These are phyloP conservation scores for Saturnispora diversa DNA, from an alignment of 805 yeast genomes.

Conservation along the genomic window DNA sequence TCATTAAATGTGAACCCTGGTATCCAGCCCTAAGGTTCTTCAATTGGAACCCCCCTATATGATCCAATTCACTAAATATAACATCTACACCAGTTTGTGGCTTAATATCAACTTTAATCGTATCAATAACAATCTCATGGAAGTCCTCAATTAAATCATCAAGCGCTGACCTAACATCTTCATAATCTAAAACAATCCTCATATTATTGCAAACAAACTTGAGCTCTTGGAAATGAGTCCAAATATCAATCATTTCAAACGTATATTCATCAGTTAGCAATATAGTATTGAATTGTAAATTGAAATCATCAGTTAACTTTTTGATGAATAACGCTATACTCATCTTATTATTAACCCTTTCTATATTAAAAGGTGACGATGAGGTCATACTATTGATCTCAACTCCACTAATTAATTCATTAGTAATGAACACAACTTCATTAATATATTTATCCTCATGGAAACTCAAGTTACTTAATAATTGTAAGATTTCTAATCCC, in stretches of 20 bases:
- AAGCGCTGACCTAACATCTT: constrained; percentile 13
- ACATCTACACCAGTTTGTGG: constrained; percentile 17
- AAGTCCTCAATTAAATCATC: constrained; percentile 13
- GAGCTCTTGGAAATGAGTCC: constrained; percentile 17
- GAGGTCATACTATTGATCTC: neutral
- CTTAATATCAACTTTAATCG: constrained; percentile 15
- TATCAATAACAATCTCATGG: constrained; percentile 17
- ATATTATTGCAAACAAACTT: constrained; percentile 13
- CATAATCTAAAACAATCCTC: constrained; percentile 20
- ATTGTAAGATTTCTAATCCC: constrained; percentile 19
- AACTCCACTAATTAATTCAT: constrained; percentile 11
- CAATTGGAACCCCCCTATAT: constrained; percentile 6
- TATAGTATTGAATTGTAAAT: constrained; percentile 20
- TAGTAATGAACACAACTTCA: constrained; percentile 21
- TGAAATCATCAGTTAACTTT: constrained; percentile 15
- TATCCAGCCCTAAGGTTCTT: constrained; percentile 20
- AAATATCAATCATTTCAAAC: constrained; percentile 18
- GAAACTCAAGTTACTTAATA: constrained; percentile 19
- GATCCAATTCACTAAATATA: constrained; percentile 3
- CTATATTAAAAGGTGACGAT: neutral
- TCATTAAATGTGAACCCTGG: constrained; percentile 20
- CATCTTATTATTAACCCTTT: constrained; percentile 12
- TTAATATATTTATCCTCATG: constrained; percentile 11
- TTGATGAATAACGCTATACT: too few relatives aligned
- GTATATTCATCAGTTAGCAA: constrained; percentile 25